Base-by-base conservation (phyloP, 371 early-diverging fungal genomes). In the Scutellospora calospora region DNA sequence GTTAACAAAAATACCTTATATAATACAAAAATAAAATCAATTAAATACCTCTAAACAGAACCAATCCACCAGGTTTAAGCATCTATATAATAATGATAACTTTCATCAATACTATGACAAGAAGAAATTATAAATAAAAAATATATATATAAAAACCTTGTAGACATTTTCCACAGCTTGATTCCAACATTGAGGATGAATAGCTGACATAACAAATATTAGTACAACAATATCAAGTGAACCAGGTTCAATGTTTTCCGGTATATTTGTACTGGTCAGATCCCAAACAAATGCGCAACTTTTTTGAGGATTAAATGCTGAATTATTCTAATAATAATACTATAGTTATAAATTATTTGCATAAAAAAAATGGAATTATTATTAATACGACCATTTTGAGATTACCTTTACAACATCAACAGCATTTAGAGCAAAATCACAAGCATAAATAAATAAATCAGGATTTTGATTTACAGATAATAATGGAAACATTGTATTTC, bases 401-500 rank as follows among this genome's bases (percentile, higher is more conserved):
- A 83, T 79, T 86, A 86, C 86, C 83, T 94, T 90, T 55, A 96
- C 96, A 83, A 95, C 87, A 1, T 93, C 92, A 0, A 97, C 88
- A 0, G 97, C 97, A 25, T 90, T 89, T 31, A 87, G 85, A 4
- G 96, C 94, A 81, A 97, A 95, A 82, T 97, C 97, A 80, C 96
- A 95, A 22, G 95, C 94, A 83, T 93, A 94, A 68, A 94, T 90
- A 65, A 88, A 90, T 29, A 96, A 68, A 11, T 89, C 85, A 11
- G 88, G 86, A 52, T 89, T 87, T 0, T 92, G 89, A 81, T 96
- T 94, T 45, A 87, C 87, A 55, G 94, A 93, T 45, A 98, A 80
- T 16, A 96, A 86, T 4, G 99, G 99, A 87, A 94, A 98, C 60
- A 96, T 88, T 89, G 98, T 97, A 86, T 97, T 98, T 60, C 99